Evolutionary conservation across 768 basidiomycete genomes (phyloP), one percentile per base, ranked within the genome.

Genomic region (Rhodotorula paludigena): DNA sequence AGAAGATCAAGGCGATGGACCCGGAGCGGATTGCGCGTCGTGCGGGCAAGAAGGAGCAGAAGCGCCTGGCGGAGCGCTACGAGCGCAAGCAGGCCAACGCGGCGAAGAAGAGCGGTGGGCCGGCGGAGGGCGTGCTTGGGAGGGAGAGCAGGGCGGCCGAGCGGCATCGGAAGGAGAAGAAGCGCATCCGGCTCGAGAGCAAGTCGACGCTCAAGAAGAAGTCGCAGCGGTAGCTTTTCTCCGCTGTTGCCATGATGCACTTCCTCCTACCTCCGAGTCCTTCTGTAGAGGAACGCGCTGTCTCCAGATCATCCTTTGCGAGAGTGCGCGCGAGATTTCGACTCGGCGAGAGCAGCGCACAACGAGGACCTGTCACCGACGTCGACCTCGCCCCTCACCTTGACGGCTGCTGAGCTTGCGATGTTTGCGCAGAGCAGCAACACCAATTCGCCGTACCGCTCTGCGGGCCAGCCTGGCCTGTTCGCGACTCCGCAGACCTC

Each of bases 1-100:
- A 93, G 81, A 81, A 84, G 49, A 84, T 81, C 67, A 99, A 99
- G 79, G 82, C 86, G 5, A 75, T 83, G 32, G 87, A 98, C 77
- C 82, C 85, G 2, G 90, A 89, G 66, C 86, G 94, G 35, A 81
- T 91, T 48, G 88, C 87, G 48, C 81, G 94, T 55, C 82, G 94
- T 20, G 66, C 74, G 48, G 60, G 69, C 54, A 77, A 76, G 73
- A 76, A 76, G 65, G 66, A 74, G 64, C 48, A 58, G 38, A 74
- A 72, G 69, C 57, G 68, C 20, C 55, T 73, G 8, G 48, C 60
- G n/a, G 68, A 66, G 56, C 32, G 72, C 44, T 73, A 41, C 63
- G 72, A 73, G 53, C 32, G 72, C 12, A 69, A 73, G 51, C 60
- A 65, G 60, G 60, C 59, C 30, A 68, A 68, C 33, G 32, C 39